Conservation (phyloP, 129 eudicot species). For the Pulicaria dysenterica region DNA sequence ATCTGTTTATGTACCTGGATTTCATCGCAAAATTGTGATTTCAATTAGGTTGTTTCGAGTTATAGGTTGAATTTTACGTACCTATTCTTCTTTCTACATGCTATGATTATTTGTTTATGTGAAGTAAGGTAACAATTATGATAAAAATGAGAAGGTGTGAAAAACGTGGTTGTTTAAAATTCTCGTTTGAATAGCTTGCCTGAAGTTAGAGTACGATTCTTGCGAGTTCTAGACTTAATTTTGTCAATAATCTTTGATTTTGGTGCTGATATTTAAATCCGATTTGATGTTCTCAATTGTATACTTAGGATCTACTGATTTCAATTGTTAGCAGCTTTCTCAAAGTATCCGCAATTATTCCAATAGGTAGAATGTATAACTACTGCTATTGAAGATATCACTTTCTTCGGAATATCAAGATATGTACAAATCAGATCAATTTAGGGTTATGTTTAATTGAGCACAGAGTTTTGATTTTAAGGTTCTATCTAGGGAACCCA, state of each 20-base stretch:
- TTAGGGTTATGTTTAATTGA: background rate
- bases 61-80: slow-evolving; percentile 4
- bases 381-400: too few relatives aligned
- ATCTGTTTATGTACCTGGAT: slow-evolving; percentile 9
- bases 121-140: background rate
- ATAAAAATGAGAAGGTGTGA: background rate
- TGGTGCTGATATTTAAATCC: background rate
- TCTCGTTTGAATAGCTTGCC: too few relatives aligned
- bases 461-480: background rate
- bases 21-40: slow-evolving; percentile 6
- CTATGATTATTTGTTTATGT: background rate
- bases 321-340: background rate
- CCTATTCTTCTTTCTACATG: background rate
- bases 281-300: slow-evolving; percentile 18
- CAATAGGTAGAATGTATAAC: too few relatives aligned
- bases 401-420: too few relatives aligned
- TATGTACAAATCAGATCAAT: slow-evolving; percentile 13
- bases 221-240: background rate
- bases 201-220: too few relatives aligned
- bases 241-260: background rate
- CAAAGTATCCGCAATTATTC: too few relatives aligned
- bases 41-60: slow-evolving; percentile 11
- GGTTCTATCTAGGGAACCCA: background rate
- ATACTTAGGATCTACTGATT: slow-evolving; percentile 5
- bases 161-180: too few relatives aligned